Evolutionary conservation across 129 eudicot species (phyloP), one percentile per base, ranked within the genome.

Genomic region (Logfia minima): DNA sequence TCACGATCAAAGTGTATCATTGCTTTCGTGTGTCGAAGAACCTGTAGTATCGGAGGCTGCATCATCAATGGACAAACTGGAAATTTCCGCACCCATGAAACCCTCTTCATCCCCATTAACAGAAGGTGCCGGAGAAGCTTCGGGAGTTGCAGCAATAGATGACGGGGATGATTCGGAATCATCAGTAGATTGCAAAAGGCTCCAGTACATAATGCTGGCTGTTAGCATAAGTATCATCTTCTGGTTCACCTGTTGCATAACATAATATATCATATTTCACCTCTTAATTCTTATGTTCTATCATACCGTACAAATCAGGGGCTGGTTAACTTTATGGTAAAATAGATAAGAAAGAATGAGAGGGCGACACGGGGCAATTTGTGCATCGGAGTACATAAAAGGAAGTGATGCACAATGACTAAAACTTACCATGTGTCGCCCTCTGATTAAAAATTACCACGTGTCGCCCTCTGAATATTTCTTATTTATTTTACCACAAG

Each of bases 161-260:
- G 84, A 75, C 2, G 87, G 85, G 23, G 92, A 83, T 56, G 90
- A 85, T 24, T 90, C 90, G 0, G 86, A 48, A 8, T 85, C 90
- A 22, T 90, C 96, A 3, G 66, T 78, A 68, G 81, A 82, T 53
- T 90, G 98, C 79, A 85, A 92, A 80, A 93, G 92, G 82, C 97
- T 91, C 98, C 98, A 93, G 76, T 93, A 91, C 98, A 90, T 91
- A 24, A 93, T 88, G 80, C 98, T 92, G 76, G 98, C 93, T 26
- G 93, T 86, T 18, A 92, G 84, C 83, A 84, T 92, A 29, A 92
- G 96, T 77, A 93, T 91, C 98, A 93, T 93, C 84, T 91, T 93
- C 71, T 91, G 96, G 80, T 91, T 93, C 55, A 93, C 97, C 97
- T 93, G 92, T 70, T 61, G 29, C 60, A 16, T 48, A 5, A 16